These are phyloP conservation scores for Trichomonascaceae sp. DNA, from an alignment of 1,139 yeast genomes.

Conservation along the genomic window DNA sequence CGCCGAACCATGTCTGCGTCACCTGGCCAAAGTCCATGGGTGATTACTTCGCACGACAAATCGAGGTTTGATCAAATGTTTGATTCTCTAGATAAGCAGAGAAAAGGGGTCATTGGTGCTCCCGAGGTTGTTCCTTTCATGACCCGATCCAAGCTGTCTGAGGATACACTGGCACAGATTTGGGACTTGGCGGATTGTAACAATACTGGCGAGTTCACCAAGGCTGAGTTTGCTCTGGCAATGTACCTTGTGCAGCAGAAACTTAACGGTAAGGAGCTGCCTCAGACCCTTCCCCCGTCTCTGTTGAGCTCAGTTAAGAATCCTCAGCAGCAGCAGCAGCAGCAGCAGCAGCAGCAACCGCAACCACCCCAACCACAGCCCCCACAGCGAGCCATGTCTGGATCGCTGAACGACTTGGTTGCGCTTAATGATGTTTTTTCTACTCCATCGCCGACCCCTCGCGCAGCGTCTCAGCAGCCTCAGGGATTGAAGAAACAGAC, in stretches of 20 bases:
- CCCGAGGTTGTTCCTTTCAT: constrained; percentile 76
- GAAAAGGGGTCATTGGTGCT: constrained; percentile 49
- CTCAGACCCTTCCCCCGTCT: constrained; percentile 33
- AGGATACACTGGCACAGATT: constrained; percentile 72
- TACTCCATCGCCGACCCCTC: constrained; percentile 22
- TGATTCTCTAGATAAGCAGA: constrained; percentile 56
- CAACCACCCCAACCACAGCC: constrained; percentile 11
- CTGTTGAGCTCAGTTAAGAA: constrained; percentile 11
- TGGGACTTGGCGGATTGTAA: constrained; percentile 95
- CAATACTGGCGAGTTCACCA: constrained; percentile 71
- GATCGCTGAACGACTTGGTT: constrained; percentile 21
- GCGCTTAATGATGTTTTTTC: constrained; percentile 29
- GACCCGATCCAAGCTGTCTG: constrained; percentile 75
- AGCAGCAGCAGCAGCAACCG: constrained; percentile 13
- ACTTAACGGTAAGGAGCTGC: constrained; percentile 63
- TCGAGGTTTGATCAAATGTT: constrained; percentile 72
- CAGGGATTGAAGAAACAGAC: not conserved
- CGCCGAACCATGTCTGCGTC: constrained; percentile 30
- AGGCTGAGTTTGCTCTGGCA: constrained; percentile 81
- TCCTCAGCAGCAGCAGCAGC: constrained; percentile 7
- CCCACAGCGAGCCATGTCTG: constrained; percentile 6
- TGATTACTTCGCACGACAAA: constrained; percentile 51
- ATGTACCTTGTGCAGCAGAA: constrained; percentile 83
- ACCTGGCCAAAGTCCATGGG: constrained; percentile 33
- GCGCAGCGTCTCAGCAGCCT: constrained; percentile 4